Conservation (phyloP, 306 rosid species). For the Cicer yamashitae region DNA sequence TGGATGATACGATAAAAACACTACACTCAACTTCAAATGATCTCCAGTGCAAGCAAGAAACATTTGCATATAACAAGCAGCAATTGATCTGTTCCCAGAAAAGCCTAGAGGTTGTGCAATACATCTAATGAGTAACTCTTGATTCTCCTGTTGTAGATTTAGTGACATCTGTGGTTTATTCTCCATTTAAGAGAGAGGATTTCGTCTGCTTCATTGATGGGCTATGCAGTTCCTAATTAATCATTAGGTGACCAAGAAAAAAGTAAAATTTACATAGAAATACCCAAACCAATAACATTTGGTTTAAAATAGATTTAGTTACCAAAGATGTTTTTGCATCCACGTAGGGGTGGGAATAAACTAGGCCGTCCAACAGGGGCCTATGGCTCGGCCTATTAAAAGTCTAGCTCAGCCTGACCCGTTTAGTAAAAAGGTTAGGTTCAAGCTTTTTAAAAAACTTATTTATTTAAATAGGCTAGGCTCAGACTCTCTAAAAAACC, state of each 20-base stretch:
- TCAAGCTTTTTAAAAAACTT: no score
- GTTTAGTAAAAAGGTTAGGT: no score
- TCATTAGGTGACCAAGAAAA: conserved; percentile 44
- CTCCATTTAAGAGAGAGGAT: conserved; percentile 51
- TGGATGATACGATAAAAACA: conserved; percentile 62
- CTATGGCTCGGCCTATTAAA: no score
- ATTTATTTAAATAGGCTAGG: no score
- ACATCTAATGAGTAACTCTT: conserved; percentile 62
- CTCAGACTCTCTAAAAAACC: no score
- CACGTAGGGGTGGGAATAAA: not conserved
- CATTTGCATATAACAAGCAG: conserved; percentile 67
- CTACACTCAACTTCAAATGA: conserved; percentile 67
- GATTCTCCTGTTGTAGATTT: conserved; percentile 65
- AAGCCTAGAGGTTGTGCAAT: conserved; percentile 62
- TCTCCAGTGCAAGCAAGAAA: conserved; percentile 66
- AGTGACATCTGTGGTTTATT: conserved; percentile 59
- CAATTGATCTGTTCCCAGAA: conserved; percentile 61
- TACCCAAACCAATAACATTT: conserved; percentile 30
- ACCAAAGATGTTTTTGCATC: conserved; percentile 73
- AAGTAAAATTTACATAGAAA: conserved; percentile 41
- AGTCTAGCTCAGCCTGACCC: no score
- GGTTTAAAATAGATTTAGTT: conserved; percentile 45
- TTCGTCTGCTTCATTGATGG: conserved; percentile 69
- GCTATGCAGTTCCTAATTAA: conserved; percentile 67
- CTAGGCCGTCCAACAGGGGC: no score